phyloP scores from a whole-genome alignment of 139 green algal species.

The Volvox africanus region DNA sequence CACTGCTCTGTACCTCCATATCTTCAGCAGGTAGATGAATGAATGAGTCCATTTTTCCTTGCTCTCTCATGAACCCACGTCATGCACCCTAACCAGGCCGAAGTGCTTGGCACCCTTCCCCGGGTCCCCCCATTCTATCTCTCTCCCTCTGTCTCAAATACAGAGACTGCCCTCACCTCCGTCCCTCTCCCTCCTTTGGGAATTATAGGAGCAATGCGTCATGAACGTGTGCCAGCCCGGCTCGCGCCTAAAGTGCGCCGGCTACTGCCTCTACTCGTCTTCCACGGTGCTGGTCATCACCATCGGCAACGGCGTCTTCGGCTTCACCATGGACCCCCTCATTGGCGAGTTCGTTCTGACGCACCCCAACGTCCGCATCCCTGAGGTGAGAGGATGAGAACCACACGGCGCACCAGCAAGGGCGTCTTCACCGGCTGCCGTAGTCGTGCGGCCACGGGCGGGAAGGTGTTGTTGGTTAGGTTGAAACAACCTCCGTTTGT shows the following conservation, averaged over 20 bases:
- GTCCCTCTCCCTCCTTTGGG: neutral
- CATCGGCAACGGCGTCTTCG: slow-evolving; percentile 92
- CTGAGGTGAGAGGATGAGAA: slow-evolving; percentile 57
- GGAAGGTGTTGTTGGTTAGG: neutral
- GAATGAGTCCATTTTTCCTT: no score
- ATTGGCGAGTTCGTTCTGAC: slow-evolving; percentile 94
- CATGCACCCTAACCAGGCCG: no score
- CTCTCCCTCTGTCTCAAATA: no score
- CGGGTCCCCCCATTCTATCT: no score
- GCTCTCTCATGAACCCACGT: no score
- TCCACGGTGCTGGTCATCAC: slow-evolving; percentile 94
- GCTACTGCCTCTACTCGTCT: slow-evolving; percentile 97
- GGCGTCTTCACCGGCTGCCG: neutral
- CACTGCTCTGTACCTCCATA: no score
- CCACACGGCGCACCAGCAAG: neutral
- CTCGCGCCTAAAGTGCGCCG: slow-evolving; percentile 87
- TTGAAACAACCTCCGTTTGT: neutral
- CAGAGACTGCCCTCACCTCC: no score
- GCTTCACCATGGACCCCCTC: slow-evolving; percentile 93
- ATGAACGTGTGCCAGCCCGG: slow-evolving; percentile 95
- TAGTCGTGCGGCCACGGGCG: neutral
- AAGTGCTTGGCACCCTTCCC: no score
- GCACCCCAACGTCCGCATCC: slow-evolving; percentile 86
- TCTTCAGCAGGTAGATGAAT: no score
- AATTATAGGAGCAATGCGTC: slow-evolving; percentile 84